A percentile compares a stretch with the other conserved stretches of the same genome.
Evolutionary conservation across 805 yeast genomes (phyloP).

Genomic region (Kluyveromyces nonfermentans): DNA sequence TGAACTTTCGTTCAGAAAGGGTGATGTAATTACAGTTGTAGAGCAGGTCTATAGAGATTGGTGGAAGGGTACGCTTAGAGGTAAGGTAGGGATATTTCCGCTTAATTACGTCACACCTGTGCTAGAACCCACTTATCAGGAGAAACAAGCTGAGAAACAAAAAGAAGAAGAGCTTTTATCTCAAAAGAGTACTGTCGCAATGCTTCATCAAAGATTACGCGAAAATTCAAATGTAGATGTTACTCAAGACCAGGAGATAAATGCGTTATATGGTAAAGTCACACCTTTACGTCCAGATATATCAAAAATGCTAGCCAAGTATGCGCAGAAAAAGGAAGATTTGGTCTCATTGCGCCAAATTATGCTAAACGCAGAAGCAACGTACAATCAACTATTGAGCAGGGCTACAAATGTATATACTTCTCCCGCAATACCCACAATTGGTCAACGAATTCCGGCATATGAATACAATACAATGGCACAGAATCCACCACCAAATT

Average conservation of each 20-base stretch:
- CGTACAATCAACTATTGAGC: slow-evolving; percentile 64
- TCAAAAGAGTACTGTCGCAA: slow-evolving; percentile 55
- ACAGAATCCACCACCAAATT: background rate
- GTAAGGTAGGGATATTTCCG: slow-evolving; percentile 83
- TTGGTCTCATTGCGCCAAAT: slow-evolving; percentile 61
- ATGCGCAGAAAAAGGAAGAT: slow-evolving; percentile 70
- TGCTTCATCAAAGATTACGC: slow-evolving; percentile 33
- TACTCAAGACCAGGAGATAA: slow-evolving; percentile 56
- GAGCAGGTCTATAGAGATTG: slow-evolving; percentile 88
- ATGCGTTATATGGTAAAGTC: slow-evolving; percentile 60
- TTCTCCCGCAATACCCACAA: slow-evolving; percentile 5
- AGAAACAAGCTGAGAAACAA: slow-evolving; percentile 40
- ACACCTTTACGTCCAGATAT: slow-evolving; percentile 66
- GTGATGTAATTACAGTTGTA: slow-evolving; percentile 79
- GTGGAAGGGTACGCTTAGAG: slow-evolving; percentile 86
- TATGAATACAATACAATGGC: background rate
- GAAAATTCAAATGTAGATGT: slow-evolving; percentile 29
- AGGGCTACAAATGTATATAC: slow-evolving; percentile 30
- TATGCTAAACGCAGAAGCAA: slow-evolving; percentile 55
- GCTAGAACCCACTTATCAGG: slow-evolving; percentile 53
- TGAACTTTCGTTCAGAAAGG: slow-evolving; percentile 77
- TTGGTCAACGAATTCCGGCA: slow-evolving; percentile 3
- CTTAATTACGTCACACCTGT: slow-evolving; percentile 81
- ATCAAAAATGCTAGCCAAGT: slow-evolving; percentile 67
- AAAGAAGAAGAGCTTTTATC: slow-evolving; percentile 46